These are phyloP conservation scores for Alectoria sarmentosa DNA, from an alignment of 495 filamentous ascomycete genomes.

Conservation along the genomic window DNA sequence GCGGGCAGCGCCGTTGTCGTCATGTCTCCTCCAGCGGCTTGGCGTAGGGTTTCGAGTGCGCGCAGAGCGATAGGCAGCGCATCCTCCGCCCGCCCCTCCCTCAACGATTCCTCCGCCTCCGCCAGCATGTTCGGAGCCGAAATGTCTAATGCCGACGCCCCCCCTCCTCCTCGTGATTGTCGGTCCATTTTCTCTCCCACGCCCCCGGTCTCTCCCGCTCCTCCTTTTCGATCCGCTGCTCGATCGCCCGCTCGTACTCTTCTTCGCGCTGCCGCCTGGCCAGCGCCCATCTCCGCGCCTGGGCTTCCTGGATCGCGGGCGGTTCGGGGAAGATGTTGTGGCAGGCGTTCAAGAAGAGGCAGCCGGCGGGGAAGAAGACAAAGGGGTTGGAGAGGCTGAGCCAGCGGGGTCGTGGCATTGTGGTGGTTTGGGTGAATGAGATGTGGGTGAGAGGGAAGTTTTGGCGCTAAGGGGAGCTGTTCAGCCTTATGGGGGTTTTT, in stretches of 20 bases:
- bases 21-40: slow-evolving; percentile 16
- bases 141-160: not conserved
- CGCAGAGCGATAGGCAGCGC: not conserved
- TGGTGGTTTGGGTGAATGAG: not conserved
- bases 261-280: not conserved
- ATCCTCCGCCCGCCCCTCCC: slow-evolving; percentile 4
- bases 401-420: not conserved
- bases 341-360: not conserved
- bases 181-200: not conserved
- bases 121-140: not conserved
- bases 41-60: not conserved
- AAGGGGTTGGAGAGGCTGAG: not conserved
- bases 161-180: not conserved
- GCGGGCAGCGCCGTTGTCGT: slow-evolving; percentile 44
- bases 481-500: slow-evolving; percentile 13
- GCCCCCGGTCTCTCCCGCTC: not conserved
- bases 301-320: slow-evolving; percentile 7
- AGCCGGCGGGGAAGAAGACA: not conserved
- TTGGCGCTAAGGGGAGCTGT: not conserved
- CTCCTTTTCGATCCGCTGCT: not conserved
- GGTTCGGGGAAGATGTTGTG: slow-evolving; percentile 3
- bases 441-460: not conserved
- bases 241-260: not conserved
- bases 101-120: not conserved
- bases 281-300: not conserved